Evolutionary conservation across 78 protist species (phyloP).

Genomic region (Dictyostelium firmibasis): DNA sequence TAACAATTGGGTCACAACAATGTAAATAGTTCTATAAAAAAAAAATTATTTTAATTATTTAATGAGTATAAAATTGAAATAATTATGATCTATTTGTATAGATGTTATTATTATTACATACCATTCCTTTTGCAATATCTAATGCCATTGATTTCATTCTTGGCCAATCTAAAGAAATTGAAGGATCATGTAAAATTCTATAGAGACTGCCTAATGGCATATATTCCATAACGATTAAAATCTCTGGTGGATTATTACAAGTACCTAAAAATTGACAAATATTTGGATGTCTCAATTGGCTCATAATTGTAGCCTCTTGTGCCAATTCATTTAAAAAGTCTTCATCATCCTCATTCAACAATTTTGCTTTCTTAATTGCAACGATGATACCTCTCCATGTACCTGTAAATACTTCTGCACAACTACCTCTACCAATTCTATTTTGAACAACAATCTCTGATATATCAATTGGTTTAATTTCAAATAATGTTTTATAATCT

Average conservation of each 20-base stretch:
- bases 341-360: conserved; percentile 54
- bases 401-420: conserved; percentile 83
- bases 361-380: conserved; percentile 80
- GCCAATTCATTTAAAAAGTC: conserved; percentile 67
- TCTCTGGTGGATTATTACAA: conserved; percentile 80
- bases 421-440: conserved; percentile 83
- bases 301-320: conserved; percentile 76
- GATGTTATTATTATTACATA: background rate
- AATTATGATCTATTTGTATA: background rate
- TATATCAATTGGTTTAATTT: conserved; percentile 73
- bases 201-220: conserved; percentile 81
- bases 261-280: conserved; percentile 85
- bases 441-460: conserved; percentile 47
- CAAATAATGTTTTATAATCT: conserved; percentile 65
- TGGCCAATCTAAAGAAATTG: conserved; percentile 34
- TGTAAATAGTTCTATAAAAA: conserved; percentile 59
- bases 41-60: too few species aligned
- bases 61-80: too few species aligned
- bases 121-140: conserved; percentile 85
- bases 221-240: conserved; percentile 84
- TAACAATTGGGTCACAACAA: conserved; percentile 81
- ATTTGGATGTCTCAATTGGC: conserved; percentile 85
- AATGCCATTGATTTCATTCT: conserved; percentile 71
- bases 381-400: conserved; percentile 84
- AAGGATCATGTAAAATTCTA: conserved; percentile 60